phyloP scores from a whole-genome alignment of 2,329 filamentous ascomycete genomes.

The Colletotrichum euphorbiae region DNA sequence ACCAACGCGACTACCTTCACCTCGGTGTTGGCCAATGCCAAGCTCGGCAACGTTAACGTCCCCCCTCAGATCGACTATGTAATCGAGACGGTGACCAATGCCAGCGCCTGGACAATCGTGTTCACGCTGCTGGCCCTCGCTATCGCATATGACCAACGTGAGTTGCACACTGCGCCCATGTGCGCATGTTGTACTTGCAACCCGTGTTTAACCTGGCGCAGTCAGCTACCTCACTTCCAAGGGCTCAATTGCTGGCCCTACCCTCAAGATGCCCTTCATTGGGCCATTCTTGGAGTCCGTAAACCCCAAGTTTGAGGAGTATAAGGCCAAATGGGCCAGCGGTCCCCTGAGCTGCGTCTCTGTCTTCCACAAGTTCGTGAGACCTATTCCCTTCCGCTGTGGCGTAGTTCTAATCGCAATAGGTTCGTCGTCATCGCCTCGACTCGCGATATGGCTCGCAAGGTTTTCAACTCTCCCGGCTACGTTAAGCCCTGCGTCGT shows the following conservation, averaged over 20 bases:
- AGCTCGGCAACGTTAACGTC: slow-evolving; percentile 60
- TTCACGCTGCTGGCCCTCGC: slow-evolving; percentile 77
- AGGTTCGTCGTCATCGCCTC: slow-evolving; percentile 98
- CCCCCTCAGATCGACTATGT: slow-evolving; percentile 67
- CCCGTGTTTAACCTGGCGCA: slow-evolving; percentile 50
- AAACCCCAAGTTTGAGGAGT: slow-evolving; percentile 90
- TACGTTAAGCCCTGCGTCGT: slow-evolving; percentile 98
- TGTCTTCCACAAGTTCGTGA: slow-evolving; percentile 89
- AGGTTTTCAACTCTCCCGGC: slow-evolving; percentile 92
- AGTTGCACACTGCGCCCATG: slow-evolving; percentile 50
- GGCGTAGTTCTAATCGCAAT: slow-evolving; percentile 29
- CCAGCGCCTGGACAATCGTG: slow-evolving; percentile 69
- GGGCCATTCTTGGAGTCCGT: slow-evolving; percentile 96
- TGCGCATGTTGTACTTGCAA: not conserved
- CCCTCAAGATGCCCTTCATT: slow-evolving; percentile 86
- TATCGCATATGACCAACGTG: slow-evolving; percentile 91
- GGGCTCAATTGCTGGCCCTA: slow-evolving; percentile 79
- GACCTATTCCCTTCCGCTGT: not conserved
- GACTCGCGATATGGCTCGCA: slow-evolving; percentile 92
- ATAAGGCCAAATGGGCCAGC: slow-evolving; percentile 92
- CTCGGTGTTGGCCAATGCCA: slow-evolving; percentile 75
- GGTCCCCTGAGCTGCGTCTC: slow-evolving; percentile 95
- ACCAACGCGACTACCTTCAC: slow-evolving; percentile 75
- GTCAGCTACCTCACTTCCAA: slow-evolving; percentile 82
- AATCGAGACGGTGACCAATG: slow-evolving; percentile 66